phyloP scores from a whole-genome alignment of 179 eudicot genomes.

The Vitellaria paradoxa region DNA sequence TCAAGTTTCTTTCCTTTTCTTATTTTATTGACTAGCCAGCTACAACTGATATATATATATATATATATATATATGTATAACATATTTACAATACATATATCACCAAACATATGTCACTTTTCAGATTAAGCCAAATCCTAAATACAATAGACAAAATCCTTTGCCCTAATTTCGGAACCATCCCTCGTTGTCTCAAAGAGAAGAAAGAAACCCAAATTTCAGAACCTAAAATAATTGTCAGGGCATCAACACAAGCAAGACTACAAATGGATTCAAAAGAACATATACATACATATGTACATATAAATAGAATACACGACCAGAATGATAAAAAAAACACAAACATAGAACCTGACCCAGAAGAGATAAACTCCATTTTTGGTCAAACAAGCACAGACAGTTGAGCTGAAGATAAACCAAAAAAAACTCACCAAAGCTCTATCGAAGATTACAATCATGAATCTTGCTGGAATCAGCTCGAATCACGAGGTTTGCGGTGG shows the following conservation, averaged over 20 bases:
- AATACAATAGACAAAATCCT: not conserved
- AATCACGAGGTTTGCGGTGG: not conserved
- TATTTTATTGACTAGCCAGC: not conserved
- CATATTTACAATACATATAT: too few relatives aligned
- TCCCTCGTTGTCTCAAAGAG: not conserved
- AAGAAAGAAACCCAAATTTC: not conserved
- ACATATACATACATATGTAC: not conserved
- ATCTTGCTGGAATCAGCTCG: slow-evolving; percentile 13
- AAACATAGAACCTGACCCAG: not conserved
- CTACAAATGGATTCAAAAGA: not conserved
- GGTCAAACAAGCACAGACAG: not conserved
- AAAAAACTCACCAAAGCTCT: slow-evolving; percentile 10
- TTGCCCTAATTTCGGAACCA: not conserved
- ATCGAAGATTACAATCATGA: not conserved
- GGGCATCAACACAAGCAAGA: not conserved
- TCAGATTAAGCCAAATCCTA: too few relatives aligned
- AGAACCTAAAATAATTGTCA: not conserved
- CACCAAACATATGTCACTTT: too few relatives aligned
- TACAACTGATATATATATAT: too few relatives aligned
- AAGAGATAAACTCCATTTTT: not conserved
- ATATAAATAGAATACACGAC: not conserved
- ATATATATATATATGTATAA: too few relatives aligned
- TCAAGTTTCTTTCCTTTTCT: not conserved
- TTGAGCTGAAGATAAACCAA: not conserved
- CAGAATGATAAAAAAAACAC: not conserved